Base-by-base conservation (phyloP, 1,139 yeast genomes). In the Geotrichum bryndzae region DNA sequence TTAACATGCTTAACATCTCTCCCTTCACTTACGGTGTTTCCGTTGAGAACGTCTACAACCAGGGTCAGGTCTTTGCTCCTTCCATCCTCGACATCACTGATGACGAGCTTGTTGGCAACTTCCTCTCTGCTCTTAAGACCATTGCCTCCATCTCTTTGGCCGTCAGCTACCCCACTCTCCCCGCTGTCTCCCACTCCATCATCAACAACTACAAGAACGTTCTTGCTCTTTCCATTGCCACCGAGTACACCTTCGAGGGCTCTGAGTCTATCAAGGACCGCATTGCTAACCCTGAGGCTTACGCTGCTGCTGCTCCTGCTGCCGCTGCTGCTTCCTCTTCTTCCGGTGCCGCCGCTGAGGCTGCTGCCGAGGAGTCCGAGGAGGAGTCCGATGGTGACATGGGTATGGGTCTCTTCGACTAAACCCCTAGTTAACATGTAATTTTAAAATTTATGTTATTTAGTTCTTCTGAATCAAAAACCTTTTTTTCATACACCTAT, bases 391-490 rank as follows among this genome's bases (percentile, higher is more conserved):
- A 87, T 73, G 86, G 78, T 69, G 96, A 88, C 84, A 90, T 91
- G 97, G 98, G 97, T 71, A 88, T 92, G 91, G 98, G 97, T 84
- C 86, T 94, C 80, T 92, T 92, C 85, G 98, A 92, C 85, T 94
- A 94, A 85, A 59, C 67, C 38, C 51, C 51, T 51, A 23, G 54
- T 35, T 50, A 55, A 55, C 41, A 41, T 54, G 41, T 62, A 50
- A 53, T 46, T n/a, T 51, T 27, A 25, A 18, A 51, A 35, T 51
- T 4, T 29, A 35, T 56, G 25, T 33, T 48, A 25, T 31, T 50
- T 46, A 22, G 58, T 56, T 48, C 11, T 25, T 50, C 48, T 23
- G 1, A 41, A 13, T 41, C 10, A 2, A 27, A 27, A 27, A 7
- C 33, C 33, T 13, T 41, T 41, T 41, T 15, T 41, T 41, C 10